Evolutionary conservation across 2,329 filamentous ascomycete species (phyloP).

Genomic region (Ophiocordyceps camponoti-saundersi): DNA sequence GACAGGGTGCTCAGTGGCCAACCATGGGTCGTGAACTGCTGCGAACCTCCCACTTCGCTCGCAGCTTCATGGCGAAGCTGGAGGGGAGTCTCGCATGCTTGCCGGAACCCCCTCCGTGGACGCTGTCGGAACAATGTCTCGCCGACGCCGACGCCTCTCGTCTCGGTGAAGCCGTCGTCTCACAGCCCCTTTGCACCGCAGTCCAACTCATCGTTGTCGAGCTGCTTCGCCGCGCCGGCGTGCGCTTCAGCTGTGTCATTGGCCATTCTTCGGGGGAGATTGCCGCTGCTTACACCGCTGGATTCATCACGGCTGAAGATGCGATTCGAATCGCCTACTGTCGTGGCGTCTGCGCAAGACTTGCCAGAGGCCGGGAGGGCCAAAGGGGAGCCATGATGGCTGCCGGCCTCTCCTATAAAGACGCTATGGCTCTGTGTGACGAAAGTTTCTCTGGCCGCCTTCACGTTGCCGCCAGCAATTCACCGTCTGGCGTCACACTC

Average conservation of each 20-base stretch:
- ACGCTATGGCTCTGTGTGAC: constrained; percentile 1
- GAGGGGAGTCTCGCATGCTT: background rate
- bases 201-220: constrained; percentile 23
- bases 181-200: constrained; percentile 16
- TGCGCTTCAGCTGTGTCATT: constrained; percentile 14
- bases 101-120: constrained; percentile 1
- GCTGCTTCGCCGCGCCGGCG: constrained; percentile 13
- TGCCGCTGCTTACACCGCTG: constrained; percentile 21
- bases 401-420: constrained; percentile 4
- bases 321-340: constrained; percentile 3
- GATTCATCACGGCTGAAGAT: background rate
- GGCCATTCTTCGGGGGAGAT: constrained; percentile 25
- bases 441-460: constrained; percentile 8
- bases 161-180: constrained; percentile 2
- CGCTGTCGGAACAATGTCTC: background rate
- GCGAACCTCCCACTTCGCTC: background rate
- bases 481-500: constrained; percentile 8
- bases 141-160: background rate
- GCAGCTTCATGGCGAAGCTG: background rate
- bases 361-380: background rate
- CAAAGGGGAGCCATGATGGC: constrained; percentile 7
- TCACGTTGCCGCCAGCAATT: constrained; percentile 16
- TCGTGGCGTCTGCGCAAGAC: constrained; percentile 1
- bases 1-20: background rate
- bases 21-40: background rate